Evolutionary conservation across 208 protist species (phyloP).

Genomic region (Phytomonas sp.): DNA sequence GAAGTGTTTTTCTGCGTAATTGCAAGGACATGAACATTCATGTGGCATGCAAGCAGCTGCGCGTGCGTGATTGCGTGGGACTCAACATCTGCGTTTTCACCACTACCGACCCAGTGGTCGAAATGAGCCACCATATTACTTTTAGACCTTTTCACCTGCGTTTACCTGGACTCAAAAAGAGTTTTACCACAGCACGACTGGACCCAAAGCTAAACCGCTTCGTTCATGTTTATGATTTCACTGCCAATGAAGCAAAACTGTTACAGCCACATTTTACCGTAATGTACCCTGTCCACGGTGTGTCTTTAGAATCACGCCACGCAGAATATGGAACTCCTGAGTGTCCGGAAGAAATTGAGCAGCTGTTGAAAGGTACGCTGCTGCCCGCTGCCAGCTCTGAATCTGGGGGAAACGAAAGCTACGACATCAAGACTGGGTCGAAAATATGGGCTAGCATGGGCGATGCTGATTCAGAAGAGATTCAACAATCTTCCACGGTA

Average conservation of each 20-base stretch:
- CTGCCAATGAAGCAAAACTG: slow-evolving; percentile 46
- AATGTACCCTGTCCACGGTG: slow-evolving; percentile 53
- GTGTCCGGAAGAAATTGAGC: slow-evolving; percentile 69
- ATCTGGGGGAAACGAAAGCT: slow-evolving; percentile 77
- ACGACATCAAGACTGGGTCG: slow-evolving; percentile 79
- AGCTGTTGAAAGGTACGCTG: slow-evolving; percentile 53
- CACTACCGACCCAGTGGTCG: slow-evolving; percentile 86
- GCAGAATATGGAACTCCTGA: slow-evolving; percentile 53
- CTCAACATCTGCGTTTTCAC: slow-evolving; percentile 80
- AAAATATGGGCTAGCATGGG: slow-evolving; percentile 30
- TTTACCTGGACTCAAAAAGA: slow-evolving; percentile 43
- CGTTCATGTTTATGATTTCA: slow-evolving; percentile 91
- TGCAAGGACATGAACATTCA: slow-evolving; percentile 88
- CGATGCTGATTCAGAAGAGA: not conserved
- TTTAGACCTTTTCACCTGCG: slow-evolving; percentile 81
- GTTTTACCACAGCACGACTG: slow-evolving; percentile 49
- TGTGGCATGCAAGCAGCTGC: slow-evolving; percentile 91
- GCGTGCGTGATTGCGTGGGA: slow-evolving; percentile 82
- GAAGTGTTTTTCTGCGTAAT: slow-evolving; percentile 90
- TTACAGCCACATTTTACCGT: slow-evolving; percentile 73
- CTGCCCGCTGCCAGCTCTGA: slow-evolving; percentile 79
- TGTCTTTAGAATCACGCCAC: slow-evolving; percentile 62
- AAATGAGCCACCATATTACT: slow-evolving; percentile 81
- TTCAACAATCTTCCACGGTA: not conserved
- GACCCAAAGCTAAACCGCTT: slow-evolving; percentile 60